phyloP scores from a whole-genome alignment of 2,329 filamentous ascomycete species.

The Beauveria scarabaeidicola region DNA sequence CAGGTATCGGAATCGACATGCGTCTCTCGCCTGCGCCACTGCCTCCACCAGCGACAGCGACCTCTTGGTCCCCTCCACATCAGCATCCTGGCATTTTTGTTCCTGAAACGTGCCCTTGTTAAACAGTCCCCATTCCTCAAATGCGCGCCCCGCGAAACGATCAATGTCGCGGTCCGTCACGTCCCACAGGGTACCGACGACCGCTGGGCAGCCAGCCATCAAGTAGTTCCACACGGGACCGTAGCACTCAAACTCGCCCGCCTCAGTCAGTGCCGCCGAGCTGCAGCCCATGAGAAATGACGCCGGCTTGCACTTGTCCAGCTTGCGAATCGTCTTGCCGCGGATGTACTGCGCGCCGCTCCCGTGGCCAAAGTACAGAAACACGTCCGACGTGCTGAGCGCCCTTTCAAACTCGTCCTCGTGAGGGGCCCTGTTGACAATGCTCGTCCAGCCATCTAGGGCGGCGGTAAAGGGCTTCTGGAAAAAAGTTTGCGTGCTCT shows the following conservation, averaged over 20 bases:
- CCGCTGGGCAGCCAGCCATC: constrained; percentile 74
- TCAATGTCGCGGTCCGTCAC: constrained; percentile 98
- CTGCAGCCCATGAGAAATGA: constrained; percentile 92
- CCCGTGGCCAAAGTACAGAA: constrained; percentile 95
- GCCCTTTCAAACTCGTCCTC: constrained; percentile 68
- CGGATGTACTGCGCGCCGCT: constrained; percentile 92
- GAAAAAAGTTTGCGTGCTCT: constrained; percentile 70
- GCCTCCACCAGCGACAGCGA: constrained; percentile 63
- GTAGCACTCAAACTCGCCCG: constrained; percentile 82
- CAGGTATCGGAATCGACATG: constrained; percentile 82
- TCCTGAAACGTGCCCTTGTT: constrained; percentile 36
- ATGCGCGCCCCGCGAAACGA: constrained; percentile 69
- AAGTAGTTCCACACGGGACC: constrained; percentile 90
- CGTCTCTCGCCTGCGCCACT: constrained; percentile 62
- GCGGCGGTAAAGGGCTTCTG: constrained; percentile 46
- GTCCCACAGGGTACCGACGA: constrained; percentile 93
- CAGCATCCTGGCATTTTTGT: constrained; percentile 21
- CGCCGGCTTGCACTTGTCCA: constrained; percentile 66
- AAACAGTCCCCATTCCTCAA: constrained; percentile 81
- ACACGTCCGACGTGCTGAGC: constrained; percentile 58
- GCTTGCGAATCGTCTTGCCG: constrained; percentile 68
- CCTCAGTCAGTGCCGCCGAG: constrained; percentile 67
- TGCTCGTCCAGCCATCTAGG: constrained; percentile 60
- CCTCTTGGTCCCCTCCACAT: constrained; percentile 4
- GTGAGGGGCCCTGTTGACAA: constrained; percentile 59